These are phyloP conservation scores for Solanum chiquidenum DNA, from an alignment of 257 asterid genomes.

Conservation along the genomic window DNA sequence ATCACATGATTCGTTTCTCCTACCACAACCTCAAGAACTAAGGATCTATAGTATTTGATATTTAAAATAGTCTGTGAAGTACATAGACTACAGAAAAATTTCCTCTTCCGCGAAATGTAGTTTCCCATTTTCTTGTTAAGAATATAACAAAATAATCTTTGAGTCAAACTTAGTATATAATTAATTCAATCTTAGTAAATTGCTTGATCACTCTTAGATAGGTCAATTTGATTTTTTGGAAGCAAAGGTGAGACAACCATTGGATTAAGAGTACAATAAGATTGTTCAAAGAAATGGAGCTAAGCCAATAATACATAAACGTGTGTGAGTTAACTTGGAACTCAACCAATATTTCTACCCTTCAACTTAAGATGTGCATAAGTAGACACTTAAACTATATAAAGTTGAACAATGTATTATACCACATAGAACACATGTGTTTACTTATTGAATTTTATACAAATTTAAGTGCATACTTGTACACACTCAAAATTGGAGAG, in stretches of 20 bases:
- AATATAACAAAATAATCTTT: not conserved
- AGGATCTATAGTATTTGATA: not conserved
- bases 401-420: too few relatives aligned
- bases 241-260: not conserved
- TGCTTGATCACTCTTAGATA: not conserved
- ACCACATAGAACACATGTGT: too few relatives aligned
- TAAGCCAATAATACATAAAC: not conserved
- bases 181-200: not conserved
- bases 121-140: not conserved
- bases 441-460: too few relatives aligned
- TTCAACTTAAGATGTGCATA: accelerated
- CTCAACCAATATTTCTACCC: not conserved
- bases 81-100: not conserved
- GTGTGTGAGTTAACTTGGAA: not conserved
- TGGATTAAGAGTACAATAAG: not conserved
- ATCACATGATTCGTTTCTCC: not conserved
- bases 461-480: not conserved
- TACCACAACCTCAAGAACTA: not conserved
- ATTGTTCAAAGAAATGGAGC: not conserved
- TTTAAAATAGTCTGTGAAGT: not conserved
- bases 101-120: not conserved
- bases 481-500: not conserved
- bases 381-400: too few relatives aligned
- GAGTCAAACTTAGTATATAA: not conserved
- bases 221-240: not conserved